phyloP scores from a whole-genome alignment of 2,329 filamentous ascomycete genomes.

The Stylonectria norvegica region DNA sequence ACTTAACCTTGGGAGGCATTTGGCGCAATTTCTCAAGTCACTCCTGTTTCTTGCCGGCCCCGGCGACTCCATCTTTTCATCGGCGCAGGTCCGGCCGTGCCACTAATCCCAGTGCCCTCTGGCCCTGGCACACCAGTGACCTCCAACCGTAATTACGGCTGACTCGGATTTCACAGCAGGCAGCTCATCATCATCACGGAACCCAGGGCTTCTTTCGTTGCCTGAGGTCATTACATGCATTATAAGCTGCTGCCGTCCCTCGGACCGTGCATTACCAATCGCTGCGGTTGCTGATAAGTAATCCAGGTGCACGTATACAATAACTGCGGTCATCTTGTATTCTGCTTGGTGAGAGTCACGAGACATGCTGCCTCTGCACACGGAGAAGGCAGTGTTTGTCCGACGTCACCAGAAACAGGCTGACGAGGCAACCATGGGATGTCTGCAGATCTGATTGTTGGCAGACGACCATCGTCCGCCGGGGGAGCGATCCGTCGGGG shows the following conservation, averaged over 20 bases:
- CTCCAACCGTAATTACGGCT: conserved; percentile 25
- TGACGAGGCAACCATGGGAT: no score
- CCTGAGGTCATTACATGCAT: background rate
- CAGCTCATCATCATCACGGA: no score
- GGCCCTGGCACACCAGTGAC: conserved; percentile 13
- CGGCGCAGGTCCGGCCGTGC: background rate
- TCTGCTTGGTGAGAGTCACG: background rate
- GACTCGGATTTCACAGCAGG: conserved; percentile 21
- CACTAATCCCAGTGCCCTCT: background rate
- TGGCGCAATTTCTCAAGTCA: background rate
- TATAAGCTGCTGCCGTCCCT: background rate
- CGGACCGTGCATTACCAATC: background rate
- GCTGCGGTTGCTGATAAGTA: background rate
- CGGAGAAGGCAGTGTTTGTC: no score
- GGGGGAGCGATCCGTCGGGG: no score
- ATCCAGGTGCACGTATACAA: no score
- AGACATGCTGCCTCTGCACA: conserved; percentile 1
- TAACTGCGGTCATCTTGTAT: no score
- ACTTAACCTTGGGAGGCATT: background rate
- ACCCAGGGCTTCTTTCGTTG: background rate
- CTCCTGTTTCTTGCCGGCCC: background rate
- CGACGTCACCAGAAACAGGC: no score
- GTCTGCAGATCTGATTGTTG: no score
- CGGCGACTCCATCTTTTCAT: conserved; percentile 6
- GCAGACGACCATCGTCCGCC: no score